Conservation (phyloP, 164 flowering plant genomes). For the Macadamia tetraphylla region DNA sequence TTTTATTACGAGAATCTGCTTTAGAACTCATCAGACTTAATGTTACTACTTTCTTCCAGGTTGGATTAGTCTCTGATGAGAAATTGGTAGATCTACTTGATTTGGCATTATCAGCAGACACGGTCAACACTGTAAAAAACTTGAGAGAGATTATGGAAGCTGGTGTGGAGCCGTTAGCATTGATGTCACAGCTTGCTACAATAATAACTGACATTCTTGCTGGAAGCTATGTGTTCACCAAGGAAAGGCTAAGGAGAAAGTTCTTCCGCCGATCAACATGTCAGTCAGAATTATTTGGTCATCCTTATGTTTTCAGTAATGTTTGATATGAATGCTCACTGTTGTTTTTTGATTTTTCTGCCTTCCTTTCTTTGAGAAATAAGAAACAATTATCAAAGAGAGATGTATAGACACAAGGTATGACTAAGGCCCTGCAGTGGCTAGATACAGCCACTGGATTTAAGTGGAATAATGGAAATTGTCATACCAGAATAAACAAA, state of each 20-base stretch:
- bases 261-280: conserved; percentile 73
- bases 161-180: conserved; percentile 89
- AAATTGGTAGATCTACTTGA: conserved; percentile 96
- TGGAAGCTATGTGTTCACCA: conserved; percentile 73
- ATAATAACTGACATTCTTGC: conserved; percentile 94
- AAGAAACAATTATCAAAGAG: too few species aligned
- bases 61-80: conserved; percentile 92
- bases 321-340: too few species aligned
- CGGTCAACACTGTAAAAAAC: conserved; percentile 89
- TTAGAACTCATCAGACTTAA: not conserved
- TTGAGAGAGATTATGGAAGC: conserved; percentile 90
- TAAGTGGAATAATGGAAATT: too few species aligned
- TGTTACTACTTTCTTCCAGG: conserved; percentile 39
- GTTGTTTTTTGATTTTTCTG: too few species aligned
- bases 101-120: conserved; percentile 95
- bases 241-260: conserved; percentile 63
- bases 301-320: not conserved
- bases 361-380: too few species aligned
- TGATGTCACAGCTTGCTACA: conserved; percentile 99
- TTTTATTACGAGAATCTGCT: conserved; percentile 1
- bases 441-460: too few species aligned
- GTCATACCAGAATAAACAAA: too few species aligned
- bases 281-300: conserved; percentile 35
- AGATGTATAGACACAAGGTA: too few species aligned
- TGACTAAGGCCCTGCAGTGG: too few species aligned